Evolutionary conservation across 345 rosid species (phyloP), one percentile per base, ranked within the genome.

Genomic region (Microcos paniculata): DNA sequence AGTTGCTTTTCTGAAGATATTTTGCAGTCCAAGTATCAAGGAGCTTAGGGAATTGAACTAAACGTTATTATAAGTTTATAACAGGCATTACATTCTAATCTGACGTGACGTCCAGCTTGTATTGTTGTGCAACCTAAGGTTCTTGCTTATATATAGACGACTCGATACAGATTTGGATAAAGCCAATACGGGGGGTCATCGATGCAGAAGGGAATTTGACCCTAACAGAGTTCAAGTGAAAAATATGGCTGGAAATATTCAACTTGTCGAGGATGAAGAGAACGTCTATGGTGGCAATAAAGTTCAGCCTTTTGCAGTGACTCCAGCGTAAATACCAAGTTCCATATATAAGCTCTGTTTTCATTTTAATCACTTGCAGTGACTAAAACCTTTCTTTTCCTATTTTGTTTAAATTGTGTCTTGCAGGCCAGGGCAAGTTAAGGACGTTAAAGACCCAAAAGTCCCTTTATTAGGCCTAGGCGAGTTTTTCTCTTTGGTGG

Each of bases 161-260:
- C 53, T 18, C 31, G 15, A 18, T 21, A 30, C 28, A 13, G 26
- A 45, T 33, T 18, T 19, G 30, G 16, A 71, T 33, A 16, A 38
- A 11, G 58, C 62, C 58, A 49, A 68, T n/a, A n/a, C n/a, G n/a
- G n/a, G n/a, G n/a, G n/a, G n/a, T n/a, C n/a, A n/a, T n/a, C n/a
- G n/a, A n/a, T n/a, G n/a, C 19, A 2, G 38, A 35, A 49, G 16
- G 40, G 52, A 24, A 43, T 10, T 28, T 70, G 74, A 70, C 26
- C 19, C 18, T 12, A 42, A 1, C 0, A 62, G 46, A 19, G 18
- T 2, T 46, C n/a, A 51, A 35, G 7, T 18, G 1, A 42, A 62
- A 74, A 4, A n/a, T n/a, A 66, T 53, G 78, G 78, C 72, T 18
- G 40, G 62, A 75, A 38, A 52, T 75, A n/a, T n/a, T n/a, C 72